Evolutionary conservation across 768 basidiomycete genomes (phyloP).

Genomic region (Russula foetens): DNA sequence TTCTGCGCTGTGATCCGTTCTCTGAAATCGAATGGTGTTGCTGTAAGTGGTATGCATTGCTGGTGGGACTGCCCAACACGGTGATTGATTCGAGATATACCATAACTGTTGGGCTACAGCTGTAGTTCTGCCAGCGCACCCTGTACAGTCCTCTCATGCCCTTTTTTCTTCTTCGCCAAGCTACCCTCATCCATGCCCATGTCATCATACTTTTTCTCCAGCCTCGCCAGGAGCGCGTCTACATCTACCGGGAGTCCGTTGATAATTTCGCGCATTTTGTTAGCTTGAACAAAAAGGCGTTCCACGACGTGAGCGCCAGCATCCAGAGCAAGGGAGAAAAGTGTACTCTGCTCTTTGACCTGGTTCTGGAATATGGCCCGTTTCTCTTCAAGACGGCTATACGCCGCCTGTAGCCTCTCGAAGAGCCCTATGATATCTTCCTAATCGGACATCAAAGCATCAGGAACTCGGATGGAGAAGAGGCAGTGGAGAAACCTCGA

Average conservation of each 20-base stretch:
- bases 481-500: neutral
- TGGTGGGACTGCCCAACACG: too few species aligned
- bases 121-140: slow-evolving; percentile 8
- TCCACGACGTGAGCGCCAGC: neutral
- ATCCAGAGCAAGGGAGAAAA: neutral
- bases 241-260: neutral
- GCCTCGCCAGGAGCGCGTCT: neutral
- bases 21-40: too few species aligned
- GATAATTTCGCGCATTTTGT: slow-evolving; percentile 8
- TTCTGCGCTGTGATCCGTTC: neutral
- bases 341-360: slow-evolving; percentile 8
- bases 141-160: slow-evolving; percentile 3
- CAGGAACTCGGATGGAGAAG: neutral
- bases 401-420: neutral
- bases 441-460: neutral
- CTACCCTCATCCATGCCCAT: neutral
- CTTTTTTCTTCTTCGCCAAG: neutral
- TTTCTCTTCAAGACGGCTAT: slow-evolving; percentile 1
- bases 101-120: neutral
- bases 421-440: neutral
- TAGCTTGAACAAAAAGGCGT: neutral
- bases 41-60: too few species aligned
- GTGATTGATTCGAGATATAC: neutral
- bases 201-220: neutral
- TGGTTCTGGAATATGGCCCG: neutral